Percentiles rank a stretch among this genome's conserved stretches.
phyloP scores from a whole-genome alignment of 2,329 filamentous ascomycete species.

The Phyllosticta citriasiana region DNA sequence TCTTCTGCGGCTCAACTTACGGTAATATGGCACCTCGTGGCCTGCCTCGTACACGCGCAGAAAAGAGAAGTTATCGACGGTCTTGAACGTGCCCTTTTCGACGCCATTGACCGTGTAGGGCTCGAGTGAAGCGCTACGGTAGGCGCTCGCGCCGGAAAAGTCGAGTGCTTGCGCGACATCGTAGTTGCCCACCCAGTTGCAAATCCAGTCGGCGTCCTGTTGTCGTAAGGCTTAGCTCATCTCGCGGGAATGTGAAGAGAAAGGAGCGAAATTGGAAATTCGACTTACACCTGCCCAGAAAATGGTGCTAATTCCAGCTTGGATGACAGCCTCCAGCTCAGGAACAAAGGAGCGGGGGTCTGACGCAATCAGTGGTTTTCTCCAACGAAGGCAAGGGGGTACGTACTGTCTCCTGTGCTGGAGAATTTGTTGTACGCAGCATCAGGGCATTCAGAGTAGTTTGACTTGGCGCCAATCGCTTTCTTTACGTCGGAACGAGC shows the following conservation, averaged over 20 bases:
- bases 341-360: slow-evolving; percentile 7
- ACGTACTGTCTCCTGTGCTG: slow-evolving; percentile 3
- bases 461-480: slow-evolving; percentile 22
- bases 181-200: slow-evolving; percentile 32
- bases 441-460: slow-evolving; percentile 26
- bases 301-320: background rate
- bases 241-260: background rate
- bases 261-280: background rate
- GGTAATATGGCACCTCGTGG: slow-evolving; percentile 30
- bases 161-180: slow-evolving; percentile 36
- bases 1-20: slow-evolving; percentile 13
- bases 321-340: slow-evolving; percentile 5
- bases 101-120: slow-evolving; percentile 42
- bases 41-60: slow-evolving; percentile 39
- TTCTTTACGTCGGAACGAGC: slow-evolving; percentile 43
- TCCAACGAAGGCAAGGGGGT: background rate
- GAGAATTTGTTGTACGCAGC: slow-evolving; percentile 23
- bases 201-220: slow-evolving; percentile 42
- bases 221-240: too few species aligned
- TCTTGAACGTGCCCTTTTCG: slow-evolving; percentile 42
- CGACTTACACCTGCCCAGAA: slow-evolving; percentile 3
- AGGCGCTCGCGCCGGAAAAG: slow-evolving; percentile 33
- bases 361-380: background rate
- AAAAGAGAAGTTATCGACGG: slow-evolving; percentile 39
- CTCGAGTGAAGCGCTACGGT: slow-evolving; percentile 27